Conservation (phyloP, 2,329 filamentous ascomycete genomes). For the Hypoxylon sp. region DNA sequence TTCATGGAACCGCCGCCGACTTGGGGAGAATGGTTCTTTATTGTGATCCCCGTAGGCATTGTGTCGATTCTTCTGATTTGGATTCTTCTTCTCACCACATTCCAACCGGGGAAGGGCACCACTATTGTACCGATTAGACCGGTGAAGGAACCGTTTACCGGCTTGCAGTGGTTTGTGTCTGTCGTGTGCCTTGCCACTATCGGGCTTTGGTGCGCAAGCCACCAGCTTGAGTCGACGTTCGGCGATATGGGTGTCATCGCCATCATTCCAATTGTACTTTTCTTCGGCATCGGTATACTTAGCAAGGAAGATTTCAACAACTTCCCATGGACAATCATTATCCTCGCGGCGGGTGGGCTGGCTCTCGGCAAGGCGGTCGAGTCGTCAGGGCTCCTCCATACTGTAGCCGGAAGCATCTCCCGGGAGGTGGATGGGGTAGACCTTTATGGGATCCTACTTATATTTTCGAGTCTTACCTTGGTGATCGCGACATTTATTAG, state of each 20-base stretch:
- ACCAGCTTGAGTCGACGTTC: constrained; percentile 88
- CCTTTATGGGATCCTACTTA: constrained; percentile 86
- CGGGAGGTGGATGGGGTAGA: constrained; percentile 80
- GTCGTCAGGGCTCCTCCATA: constrained; percentile 91
- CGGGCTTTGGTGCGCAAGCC: constrained; percentile 89
- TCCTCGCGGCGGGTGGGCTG: constrained; percentile 92
- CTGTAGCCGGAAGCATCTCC: constrained; percentile 85
- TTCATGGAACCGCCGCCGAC: constrained; percentile 94
- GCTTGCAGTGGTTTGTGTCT: constrained; percentile 93
- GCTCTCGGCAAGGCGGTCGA: constrained; percentile 95
- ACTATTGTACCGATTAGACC: constrained; percentile 92
- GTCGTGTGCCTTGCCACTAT: constrained; percentile 88
- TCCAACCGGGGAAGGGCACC: constrained; percentile 86
- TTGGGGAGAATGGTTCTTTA: constrained; percentile 98
- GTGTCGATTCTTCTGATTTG: constrained; percentile 91
- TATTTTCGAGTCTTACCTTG: constrained; percentile 87
- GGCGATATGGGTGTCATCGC: constrained; percentile 99
- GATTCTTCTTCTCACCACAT: constrained; percentile 86
- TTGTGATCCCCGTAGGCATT: constrained; percentile 92
- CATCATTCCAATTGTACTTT: constrained; percentile 93
- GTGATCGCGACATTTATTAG: constrained; percentile 98
- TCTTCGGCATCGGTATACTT: constrained; percentile 95
- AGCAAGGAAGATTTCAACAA: constrained; percentile 99
- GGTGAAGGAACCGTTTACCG: constrained; percentile 88
- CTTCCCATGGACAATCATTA: constrained; percentile 99